phyloP scores from a whole-genome alignment of 495 filamentous ascomycete species.

The Penicillium salamii region DNA sequence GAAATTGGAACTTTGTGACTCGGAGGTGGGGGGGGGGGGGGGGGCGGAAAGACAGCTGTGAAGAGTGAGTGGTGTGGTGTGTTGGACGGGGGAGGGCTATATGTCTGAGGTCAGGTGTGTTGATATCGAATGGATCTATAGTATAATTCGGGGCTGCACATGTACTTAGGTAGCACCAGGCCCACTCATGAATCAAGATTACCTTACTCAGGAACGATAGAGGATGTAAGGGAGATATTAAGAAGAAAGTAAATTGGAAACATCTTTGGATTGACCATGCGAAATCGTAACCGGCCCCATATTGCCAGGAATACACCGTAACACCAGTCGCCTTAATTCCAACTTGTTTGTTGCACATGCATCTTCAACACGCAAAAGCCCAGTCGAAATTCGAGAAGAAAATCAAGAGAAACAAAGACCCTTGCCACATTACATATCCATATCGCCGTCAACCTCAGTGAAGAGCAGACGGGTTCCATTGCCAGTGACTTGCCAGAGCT shows the following conservation, averaged over 20 bases:
- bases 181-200: constrained; percentile 1
- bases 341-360: constrained; percentile 25
- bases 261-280: constrained; percentile 20
- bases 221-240: not conserved
- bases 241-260: constrained; percentile 13
- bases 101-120: too few relatives aligned
- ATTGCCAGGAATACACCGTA: constrained; percentile 17
- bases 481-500: constrained; percentile 95
- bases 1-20: not conserved
- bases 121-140: not conserved
- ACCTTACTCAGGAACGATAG: too few relatives aligned
- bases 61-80: not conserved
- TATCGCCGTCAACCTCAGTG: constrained; percentile 58
- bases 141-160: too few relatives aligned
- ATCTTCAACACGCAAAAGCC: constrained; percentile 17
- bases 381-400: constrained; percentile 9
- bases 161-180: too few relatives aligned
- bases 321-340: constrained; percentile 23
- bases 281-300: constrained; percentile 15
- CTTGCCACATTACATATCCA: constrained; percentile 40
- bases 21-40: not conserved
- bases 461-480: constrained; percentile 87
- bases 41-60: not conserved
- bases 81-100: too few relatives aligned
- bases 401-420: constrained; percentile 4